Conservation (phyloP, 2,329 filamentous ascomycete species). For the Colletotrichum sp. region DNA sequence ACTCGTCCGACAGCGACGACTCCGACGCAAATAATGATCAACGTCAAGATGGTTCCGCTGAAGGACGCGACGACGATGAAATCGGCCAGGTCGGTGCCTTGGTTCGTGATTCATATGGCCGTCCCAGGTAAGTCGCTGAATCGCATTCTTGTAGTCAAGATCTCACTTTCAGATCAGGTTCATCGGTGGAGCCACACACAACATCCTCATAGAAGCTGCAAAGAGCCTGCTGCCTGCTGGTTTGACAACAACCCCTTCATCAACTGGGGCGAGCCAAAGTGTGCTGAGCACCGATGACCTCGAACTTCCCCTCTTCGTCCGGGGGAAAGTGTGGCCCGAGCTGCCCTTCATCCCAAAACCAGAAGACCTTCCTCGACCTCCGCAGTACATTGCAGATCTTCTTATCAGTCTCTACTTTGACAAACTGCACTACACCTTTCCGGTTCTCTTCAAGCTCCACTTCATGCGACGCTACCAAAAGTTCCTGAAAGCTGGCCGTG, state of each 20-base stretch:
- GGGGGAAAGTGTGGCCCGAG: conserved; percentile 28
- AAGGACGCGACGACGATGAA: neutral
- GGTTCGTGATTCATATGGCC: conserved; percentile 31
- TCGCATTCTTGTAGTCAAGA: neutral
- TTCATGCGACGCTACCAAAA: conserved; percentile 28
- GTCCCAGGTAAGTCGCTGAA: conserved; percentile 19
- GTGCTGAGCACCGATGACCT: conserved; percentile 9
- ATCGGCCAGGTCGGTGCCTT: conserved; percentile 21
- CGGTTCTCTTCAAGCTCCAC: conserved; percentile 29
- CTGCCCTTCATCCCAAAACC: conserved; percentile 30
- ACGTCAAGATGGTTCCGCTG: neutral
- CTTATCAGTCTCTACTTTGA: conserved; percentile 32
- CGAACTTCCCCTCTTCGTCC: conserved; percentile 32
- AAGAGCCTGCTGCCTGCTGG: conserved; percentile 24
- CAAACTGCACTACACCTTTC: conserved; percentile 32
- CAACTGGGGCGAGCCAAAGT: neutral
- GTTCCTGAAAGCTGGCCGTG: conserved; percentile 4
- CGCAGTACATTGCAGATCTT: conserved; percentile 31
- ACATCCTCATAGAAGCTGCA: conserved; percentile 31
- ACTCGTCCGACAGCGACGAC: neutral
- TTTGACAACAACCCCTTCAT: neutral
- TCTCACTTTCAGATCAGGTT: conserved; percentile 8
- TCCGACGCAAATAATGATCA: neutral
- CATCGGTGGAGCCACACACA: conserved; percentile 29
- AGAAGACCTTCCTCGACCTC: conserved; percentile 28